A percentile compares a stretch with the other conserved stretches of the same genome.
These are phyloP conservation scores for Tothia fuscella DNA, from an alignment of 2,329 filamentous ascomycete species.

Conservation along the genomic window DNA sequence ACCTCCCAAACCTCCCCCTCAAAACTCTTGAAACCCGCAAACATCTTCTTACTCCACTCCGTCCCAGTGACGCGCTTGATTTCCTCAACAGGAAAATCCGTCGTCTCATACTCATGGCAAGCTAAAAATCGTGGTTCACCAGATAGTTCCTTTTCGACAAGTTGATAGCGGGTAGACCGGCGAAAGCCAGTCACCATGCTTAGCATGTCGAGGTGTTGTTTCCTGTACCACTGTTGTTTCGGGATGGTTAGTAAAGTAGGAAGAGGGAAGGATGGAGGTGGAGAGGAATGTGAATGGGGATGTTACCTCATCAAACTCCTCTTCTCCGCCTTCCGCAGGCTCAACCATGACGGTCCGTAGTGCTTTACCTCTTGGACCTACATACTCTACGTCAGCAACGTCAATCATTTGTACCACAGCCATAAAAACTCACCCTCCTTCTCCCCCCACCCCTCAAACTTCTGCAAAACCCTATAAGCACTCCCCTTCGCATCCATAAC, in stretches of 20 bases:
- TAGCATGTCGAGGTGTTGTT: conserved; percentile 13
- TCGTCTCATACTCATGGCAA: conserved; percentile 16
- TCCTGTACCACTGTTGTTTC: conserved; percentile 16
- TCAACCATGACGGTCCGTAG: conserved; percentile 14
- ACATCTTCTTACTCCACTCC: conserved; percentile 18
- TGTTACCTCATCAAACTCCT: conserved; percentile 15
- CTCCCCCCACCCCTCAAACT: conserved; percentile 9
- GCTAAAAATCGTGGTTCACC: conserved; percentile 14
- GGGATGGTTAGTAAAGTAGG: neutral
- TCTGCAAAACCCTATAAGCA: conserved; percentile 6
- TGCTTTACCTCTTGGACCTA: conserved; percentile 8
- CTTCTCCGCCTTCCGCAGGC: conserved; percentile 15
- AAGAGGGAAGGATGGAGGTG: neutral
- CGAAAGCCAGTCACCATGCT: conserved; percentile 15
- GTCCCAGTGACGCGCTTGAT: conserved; percentile 14
- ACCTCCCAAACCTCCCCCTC: conserved; percentile 14
- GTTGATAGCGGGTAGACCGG: conserved; percentile 17
- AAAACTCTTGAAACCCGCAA: conserved; percentile 13
- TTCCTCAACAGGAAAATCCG: conserved; percentile 14
- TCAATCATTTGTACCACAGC: neutral
- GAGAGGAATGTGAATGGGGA: neutral
- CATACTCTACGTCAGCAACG: no score
- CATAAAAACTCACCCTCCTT: conserved; percentile 6
- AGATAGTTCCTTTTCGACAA: conserved; percentile 10
- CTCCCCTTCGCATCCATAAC: conserved; percentile 6